Percentiles rank a stretch among this genome's conserved stretches.
Evolutionary conservation across 352 stramenopile species (phyloP).

Genomic region (Phytopythium ostracodes): DNA sequence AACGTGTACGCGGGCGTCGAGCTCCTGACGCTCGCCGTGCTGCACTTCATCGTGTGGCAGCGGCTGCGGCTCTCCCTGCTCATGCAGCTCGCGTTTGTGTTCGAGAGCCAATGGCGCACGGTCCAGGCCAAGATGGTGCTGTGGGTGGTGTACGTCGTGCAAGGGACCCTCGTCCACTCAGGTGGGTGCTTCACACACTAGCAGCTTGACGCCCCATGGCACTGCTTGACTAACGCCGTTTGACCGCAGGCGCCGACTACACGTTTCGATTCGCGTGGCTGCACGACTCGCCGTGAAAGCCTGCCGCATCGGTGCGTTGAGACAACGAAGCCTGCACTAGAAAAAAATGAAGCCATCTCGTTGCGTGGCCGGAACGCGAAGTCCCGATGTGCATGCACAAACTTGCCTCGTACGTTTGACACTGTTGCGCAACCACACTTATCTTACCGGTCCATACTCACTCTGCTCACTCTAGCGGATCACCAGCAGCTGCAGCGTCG

Average conservation of each 20-base stretch:
- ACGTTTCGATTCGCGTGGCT: slow-evolving; percentile 15
- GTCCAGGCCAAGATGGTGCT: slow-evolving; percentile 23
- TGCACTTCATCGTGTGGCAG: slow-evolving; percentile 12
- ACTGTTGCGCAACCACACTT: too few species aligned
- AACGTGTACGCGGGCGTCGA: slow-evolving; percentile 16
- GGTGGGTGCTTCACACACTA: slow-evolving; percentile 5
- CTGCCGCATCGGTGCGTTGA: too few species aligned
- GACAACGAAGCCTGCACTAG: too few species aligned
- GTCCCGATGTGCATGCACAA: too few species aligned
- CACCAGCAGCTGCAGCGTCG: too few species aligned
- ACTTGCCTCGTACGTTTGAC: too few species aligned
- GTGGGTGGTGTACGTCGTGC: slow-evolving; percentile 21
- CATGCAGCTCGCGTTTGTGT: slow-evolving; percentile 18
- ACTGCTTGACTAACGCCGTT: not conserved
- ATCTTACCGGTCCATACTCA: too few species aligned
- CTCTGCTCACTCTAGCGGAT: not conserved
- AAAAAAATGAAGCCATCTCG: too few species aligned
- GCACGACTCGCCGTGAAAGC: not conserved
- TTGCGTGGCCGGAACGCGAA: not conserved
- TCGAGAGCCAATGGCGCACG: slow-evolving; percentile 17
- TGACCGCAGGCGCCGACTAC: slow-evolving; percentile 6
- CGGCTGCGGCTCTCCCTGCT: slow-evolving; percentile 18
- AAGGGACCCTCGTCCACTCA: slow-evolving; percentile 16
- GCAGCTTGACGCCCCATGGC: not conserved
- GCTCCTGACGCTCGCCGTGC: slow-evolving; percentile 12